Evolutionary conservation across 164 flowering plant species (phyloP).

Genomic region (Sextonia rubra): DNA sequence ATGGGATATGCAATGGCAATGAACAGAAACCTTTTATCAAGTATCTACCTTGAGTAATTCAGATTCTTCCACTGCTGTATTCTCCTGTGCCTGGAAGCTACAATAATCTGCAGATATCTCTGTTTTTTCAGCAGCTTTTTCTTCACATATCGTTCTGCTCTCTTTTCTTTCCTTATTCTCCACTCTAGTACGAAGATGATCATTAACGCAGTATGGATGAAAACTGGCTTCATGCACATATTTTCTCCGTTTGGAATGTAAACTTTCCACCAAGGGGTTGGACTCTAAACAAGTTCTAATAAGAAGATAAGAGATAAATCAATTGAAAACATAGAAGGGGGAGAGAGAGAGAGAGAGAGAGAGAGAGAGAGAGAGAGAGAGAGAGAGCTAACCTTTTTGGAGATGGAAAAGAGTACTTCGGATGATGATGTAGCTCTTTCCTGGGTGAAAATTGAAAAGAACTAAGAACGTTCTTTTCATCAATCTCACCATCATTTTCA

Average conservation of each 20-base stretch:
- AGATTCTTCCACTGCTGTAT: slow-evolving; percentile 1
- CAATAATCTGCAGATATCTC: neutral
- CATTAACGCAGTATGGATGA: neutral
- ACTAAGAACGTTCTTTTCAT: neutral
- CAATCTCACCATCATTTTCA: slow-evolving; percentile 5
- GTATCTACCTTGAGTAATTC: slow-evolving; percentile 3
- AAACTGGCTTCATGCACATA: neutral
- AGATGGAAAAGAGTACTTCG: neutral
- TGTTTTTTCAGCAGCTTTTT: neutral
- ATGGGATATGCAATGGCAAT: too few species aligned
- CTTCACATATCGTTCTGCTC: neutral
- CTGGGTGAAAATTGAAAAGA: neutral
- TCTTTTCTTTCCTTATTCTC: neutral
- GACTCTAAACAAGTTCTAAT: neutral
- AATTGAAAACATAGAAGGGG: too few species aligned
- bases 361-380: neutral
- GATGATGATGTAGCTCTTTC: neutral
- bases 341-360: neutral
- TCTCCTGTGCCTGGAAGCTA: neutral
- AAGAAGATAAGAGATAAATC: neutral
- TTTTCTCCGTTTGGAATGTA: neutral
- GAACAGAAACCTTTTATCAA: too few species aligned
- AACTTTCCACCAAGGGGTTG: neutral
- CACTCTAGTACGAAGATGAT: neutral
- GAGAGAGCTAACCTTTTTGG: neutral